Evolutionary conservation across 768 basidiomycete species (phyloP), one percentile per base, ranked within the genome.

Genomic region (Naganishia vishniacii): DNA sequence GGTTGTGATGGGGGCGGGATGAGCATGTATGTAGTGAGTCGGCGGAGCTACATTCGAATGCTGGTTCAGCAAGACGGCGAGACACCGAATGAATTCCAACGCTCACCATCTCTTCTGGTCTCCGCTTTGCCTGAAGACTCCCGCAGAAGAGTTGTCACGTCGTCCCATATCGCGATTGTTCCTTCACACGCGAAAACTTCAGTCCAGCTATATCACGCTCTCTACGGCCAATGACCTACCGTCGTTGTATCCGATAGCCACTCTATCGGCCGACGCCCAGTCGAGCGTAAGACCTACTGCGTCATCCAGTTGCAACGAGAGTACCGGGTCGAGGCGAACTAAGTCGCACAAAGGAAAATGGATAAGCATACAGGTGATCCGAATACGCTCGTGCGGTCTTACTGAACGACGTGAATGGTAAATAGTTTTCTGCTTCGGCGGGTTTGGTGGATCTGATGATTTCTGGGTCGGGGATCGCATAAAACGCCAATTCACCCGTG

Each of bases 161-260:
- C 45, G 23, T 64, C 63, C 63, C 63, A 64, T 15, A 58, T 28
- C 11, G 26, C 51, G 45, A 64, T 46, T 6, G 51, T 28, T 3
- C 63, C 63, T 64, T 34, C 18, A 2, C 9, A 53, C 28, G n/a
- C n/a, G n/a, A n/a, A n/a, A n/a, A n/a, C n/a, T n/a, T n/a, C n/a
- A 15, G 25, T 45, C 8, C 16, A 3, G 26, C 18, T 31, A 44
- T 44, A 44, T 5, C 13, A 44, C 6, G 42, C 42, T 8, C 42
- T 37, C 34, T 15, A 7, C 8, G 34, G 34, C 53, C 32, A 58
- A 12, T 12, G 12, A 26, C 74, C 61, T 26, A 91, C 94, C 93
- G 68, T 89, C 88, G 2, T 88, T 86, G 28, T 86, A 86, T 0
- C 92, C 93, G 13, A 88, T 84, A 0, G 89, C 91, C 7, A 99